A percentile compares a stretch with the other conserved stretches of the same genome.
Conservation (phyloP, 2,329 filamentous ascomycete genomes). For the Ceratocystis huliohia region DNA sequence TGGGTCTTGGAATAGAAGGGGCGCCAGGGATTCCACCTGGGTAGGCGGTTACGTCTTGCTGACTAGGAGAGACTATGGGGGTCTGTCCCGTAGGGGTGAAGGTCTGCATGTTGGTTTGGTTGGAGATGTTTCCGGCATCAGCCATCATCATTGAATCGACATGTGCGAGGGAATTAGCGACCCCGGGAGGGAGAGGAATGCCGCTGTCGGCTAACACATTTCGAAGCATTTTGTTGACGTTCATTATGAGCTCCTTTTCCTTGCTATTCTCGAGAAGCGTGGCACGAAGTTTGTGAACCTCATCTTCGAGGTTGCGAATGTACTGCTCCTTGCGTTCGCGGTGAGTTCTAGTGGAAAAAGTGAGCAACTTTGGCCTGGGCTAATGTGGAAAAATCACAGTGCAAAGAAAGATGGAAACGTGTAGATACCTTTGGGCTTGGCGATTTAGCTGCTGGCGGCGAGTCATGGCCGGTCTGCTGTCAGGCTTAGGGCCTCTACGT, state of each 20-base stretch:
- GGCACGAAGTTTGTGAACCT: slow-evolving; percentile 74
- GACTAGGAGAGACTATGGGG: slow-evolving; percentile 29
- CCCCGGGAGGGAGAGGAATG: slow-evolving; percentile 26
- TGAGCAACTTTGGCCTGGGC: slow-evolving; percentile 6
- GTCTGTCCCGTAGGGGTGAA: slow-evolving; percentile 34
- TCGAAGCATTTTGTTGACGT: slow-evolving; percentile 36
- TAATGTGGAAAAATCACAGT: neutral
- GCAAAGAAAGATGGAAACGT: neutral
- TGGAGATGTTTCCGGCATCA: slow-evolving; percentile 45
- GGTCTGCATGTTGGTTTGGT: slow-evolving; percentile 45
- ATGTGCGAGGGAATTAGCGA: slow-evolving; percentile 22
- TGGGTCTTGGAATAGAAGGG: slow-evolving; percentile 4
- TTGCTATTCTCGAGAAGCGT: slow-evolving; percentile 42
- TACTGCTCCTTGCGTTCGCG: slow-evolving; percentile 94
- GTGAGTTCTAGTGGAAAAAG: slow-evolving; percentile 56
- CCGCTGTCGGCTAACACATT: slow-evolving; percentile 42
- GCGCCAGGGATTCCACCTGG: neutral
- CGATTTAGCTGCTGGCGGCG: slow-evolving; percentile 86
- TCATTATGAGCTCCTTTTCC: slow-evolving; percentile 53
- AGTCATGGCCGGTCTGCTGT: slow-evolving; percentile 87
- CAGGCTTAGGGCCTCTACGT: slow-evolving; percentile 84
- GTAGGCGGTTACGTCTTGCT: slow-evolving; percentile 22
- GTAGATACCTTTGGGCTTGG: slow-evolving; percentile 73
- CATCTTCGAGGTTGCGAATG: slow-evolving; percentile 84
- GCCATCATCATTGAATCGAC: slow-evolving; percentile 34